A percentile compares a stretch with the other conserved stretches of the same genome.
Evolutionary conservation across 2,329 filamentous ascomycete species (phyloP).

Genomic region (Bretziella fagacearum): DNA sequence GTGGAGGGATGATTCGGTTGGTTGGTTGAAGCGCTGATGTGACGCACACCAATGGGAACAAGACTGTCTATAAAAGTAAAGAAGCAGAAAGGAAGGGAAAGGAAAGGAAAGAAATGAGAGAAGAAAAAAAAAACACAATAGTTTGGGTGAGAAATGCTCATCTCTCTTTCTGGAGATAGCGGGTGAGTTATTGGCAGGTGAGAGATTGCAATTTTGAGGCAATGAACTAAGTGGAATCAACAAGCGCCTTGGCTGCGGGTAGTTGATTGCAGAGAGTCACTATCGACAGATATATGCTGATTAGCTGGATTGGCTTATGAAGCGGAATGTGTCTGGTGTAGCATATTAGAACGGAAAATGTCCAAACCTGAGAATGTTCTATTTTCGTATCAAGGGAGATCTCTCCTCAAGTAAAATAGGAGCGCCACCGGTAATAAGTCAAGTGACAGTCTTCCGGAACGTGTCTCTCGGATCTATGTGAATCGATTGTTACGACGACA

Average conservation of each 20-base stretch:
- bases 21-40: slow-evolving; percentile 1
- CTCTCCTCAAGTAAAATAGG: neutral
- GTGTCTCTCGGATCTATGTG: neutral
- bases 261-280: neutral
- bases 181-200: neutral
- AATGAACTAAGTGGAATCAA: no score
- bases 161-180: no score
- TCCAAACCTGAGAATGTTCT: neutral
- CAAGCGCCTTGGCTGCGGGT: neutral
- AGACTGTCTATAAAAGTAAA: neutral
- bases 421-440: neutral
- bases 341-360: neutral
- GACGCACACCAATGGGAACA: neutral
- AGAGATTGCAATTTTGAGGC: no score
- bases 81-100: no score
- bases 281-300: neutral
- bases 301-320: no score
- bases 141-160: neutral
- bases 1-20: neutral
- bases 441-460: neutral
- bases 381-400: neutral
- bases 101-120: no score
- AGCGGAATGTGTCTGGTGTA: no score
- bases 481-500: neutral
- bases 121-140: no score